A percentile compares a stretch with the other conserved stretches of the same genome.
These are phyloP conservation scores for Venturia nashicola DNA, from an alignment of 2,329 filamentous ascomycete genomes.

Conservation along the genomic window DNA sequence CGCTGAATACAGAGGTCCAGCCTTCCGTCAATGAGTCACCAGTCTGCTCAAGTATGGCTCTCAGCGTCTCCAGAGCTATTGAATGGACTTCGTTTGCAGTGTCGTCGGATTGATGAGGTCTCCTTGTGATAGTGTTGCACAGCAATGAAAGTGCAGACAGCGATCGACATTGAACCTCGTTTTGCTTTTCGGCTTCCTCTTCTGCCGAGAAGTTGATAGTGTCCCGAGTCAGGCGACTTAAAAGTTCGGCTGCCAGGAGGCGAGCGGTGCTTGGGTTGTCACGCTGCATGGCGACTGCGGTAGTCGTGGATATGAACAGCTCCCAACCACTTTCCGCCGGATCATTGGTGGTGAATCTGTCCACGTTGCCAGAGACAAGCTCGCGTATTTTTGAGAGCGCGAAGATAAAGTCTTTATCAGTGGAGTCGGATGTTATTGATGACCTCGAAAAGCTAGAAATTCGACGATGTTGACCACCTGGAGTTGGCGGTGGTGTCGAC, in stretches of 20 bases:
- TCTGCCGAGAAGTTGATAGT: constrained; percentile 40
- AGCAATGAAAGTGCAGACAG: constrained; percentile 49
- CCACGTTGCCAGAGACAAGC: constrained; percentile 31
- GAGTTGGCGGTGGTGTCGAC: constrained; percentile 15
- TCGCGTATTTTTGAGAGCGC: constrained; percentile 36
- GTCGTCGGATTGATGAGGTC: constrained; percentile 45
- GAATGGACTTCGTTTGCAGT: constrained; percentile 71
- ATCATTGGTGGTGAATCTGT: constrained; percentile 53
- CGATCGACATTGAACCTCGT: constrained; percentile 57
- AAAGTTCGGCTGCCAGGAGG: constrained; percentile 35
- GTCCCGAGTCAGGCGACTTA: constrained; percentile 34
- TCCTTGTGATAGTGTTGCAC: constrained; percentile 24
- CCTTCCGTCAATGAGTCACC: constrained; percentile 73
- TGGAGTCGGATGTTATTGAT: constrained; percentile 25
- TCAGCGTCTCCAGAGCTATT: constrained; percentile 66
- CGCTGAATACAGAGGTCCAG: constrained; percentile 76
- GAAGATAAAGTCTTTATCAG: constrained; percentile 33
- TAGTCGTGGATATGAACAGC: constrained; percentile 45
- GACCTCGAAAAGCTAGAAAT: constrained; percentile 32
- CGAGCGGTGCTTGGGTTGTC: constrained; percentile 31
- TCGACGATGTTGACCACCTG: constrained; percentile 24
- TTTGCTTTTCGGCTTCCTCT: constrained; percentile 27
- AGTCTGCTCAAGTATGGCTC: constrained; percentile 73
- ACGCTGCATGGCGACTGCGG: constrained; percentile 31
- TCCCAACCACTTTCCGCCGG: constrained; percentile 66